A percentile compares a stretch with the other conserved stretches of the same genome.
phyloP scores from a whole-genome alignment of 352 stramenopile species.

The Globisporangium emineosum region DNA sequence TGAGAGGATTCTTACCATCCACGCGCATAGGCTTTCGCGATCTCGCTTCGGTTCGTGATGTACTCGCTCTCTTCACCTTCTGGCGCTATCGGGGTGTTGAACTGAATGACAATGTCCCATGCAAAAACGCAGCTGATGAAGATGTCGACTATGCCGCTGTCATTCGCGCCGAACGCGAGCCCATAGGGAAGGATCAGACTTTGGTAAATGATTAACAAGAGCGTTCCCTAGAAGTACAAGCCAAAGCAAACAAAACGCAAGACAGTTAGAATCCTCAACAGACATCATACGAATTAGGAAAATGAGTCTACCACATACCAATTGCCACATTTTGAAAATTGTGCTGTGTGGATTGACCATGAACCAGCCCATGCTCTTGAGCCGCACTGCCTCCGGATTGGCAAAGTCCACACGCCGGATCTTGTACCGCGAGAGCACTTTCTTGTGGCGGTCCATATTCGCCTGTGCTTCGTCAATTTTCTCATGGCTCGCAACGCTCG shows the following conservation, averaged over 20 bases:
- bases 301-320: conserved; percentile 29
- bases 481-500: neutral
- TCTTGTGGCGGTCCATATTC: conserved; percentile 65
- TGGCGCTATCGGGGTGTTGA: conserved; percentile 58
- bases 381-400: conserved; percentile 28
- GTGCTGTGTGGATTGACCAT: conserved; percentile 71
- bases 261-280: neutral
- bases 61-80: conserved; percentile 47
- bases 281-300: neutral
- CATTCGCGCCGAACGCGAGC: conserved; percentile 55
- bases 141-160: conserved; percentile 43
- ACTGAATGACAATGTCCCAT: conserved; percentile 68
- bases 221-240: conserved; percentile 35
- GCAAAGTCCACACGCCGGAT: conserved; percentile 56
- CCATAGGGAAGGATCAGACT: conserved; percentile 68
- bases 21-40: conserved; percentile 49
- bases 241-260: neutral
- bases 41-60: conserved; percentile 56
- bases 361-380: conserved; percentile 41
- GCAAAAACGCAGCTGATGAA: conserved; percentile 69
- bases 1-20: conserved; percentile 40
- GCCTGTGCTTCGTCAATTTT: conserved; percentile 41
- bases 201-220: conserved; percentile 78
- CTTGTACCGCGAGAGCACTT: conserved; percentile 74
- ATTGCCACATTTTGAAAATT: conserved; percentile 73